Evolutionary conservation across 2,329 filamentous ascomycete species (phyloP).

Genomic region (Domatiomyces globalis): DNA sequence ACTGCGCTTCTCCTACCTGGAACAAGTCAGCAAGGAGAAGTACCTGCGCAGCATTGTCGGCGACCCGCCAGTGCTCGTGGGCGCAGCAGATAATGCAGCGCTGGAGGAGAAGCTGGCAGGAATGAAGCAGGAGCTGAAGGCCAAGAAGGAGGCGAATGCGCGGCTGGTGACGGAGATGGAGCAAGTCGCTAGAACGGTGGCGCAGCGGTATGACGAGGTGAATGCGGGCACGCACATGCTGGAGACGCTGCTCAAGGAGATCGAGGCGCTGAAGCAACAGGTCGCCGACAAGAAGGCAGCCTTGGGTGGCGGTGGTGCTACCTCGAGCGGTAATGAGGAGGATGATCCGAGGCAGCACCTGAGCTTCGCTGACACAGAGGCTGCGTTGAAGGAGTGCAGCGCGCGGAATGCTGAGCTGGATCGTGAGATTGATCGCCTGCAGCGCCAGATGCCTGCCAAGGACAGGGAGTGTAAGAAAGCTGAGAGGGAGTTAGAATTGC

Average conservation of each 20-base stretch:
- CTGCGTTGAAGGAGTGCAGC: slow-evolving; percentile 27
- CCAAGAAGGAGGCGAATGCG: slow-evolving; percentile 64
- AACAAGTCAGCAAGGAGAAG: slow-evolving; percentile 97
- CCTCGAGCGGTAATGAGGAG: background rate
- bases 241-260: slow-evolving; percentile 28
- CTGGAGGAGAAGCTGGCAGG: slow-evolving; percentile 56
- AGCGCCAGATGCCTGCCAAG: slow-evolving; percentile 31
- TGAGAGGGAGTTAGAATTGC: slow-evolving; percentile 29
- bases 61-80: slow-evolving; percentile 74
- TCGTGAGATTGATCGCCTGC: slow-evolving; percentile 28
- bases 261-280: slow-evolving; percentile 31
- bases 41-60: slow-evolving; percentile 87
- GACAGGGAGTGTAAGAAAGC: slow-evolving; percentile 31
- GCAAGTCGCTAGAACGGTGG: slow-evolving; percentile 50
- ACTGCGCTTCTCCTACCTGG: slow-evolving; percentile 89
- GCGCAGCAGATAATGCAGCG: slow-evolving; percentile 64
- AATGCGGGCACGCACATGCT: slow-evolving; percentile 31
- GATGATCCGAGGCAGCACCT: slow-evolving; percentile 12
- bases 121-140: slow-evolving; percentile 62
- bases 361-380: slow-evolving; percentile 24
- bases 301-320: slow-evolving; percentile 10
- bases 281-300: slow-evolving; percentile 29
- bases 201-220: slow-evolving; percentile 37
- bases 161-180: slow-evolving; percentile 62
- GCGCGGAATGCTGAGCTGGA: slow-evolving; percentile 29